Conservation (phyloP, 305 asterid species). For the Fraxinus albicans region DNA sequence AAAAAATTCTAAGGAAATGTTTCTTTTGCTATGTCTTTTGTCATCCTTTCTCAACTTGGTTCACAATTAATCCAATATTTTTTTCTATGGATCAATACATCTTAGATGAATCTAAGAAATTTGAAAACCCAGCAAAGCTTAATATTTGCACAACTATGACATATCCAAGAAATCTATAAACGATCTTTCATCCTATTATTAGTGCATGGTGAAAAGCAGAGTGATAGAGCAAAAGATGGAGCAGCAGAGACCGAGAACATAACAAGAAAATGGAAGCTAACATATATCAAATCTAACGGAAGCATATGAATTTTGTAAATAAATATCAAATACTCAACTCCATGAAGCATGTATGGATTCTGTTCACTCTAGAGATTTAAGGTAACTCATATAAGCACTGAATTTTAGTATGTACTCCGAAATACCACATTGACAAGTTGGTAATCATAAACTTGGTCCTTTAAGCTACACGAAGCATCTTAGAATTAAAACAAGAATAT, state of each 20-base stretch:
- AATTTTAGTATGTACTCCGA: not conserved
- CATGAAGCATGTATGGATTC: not conserved
- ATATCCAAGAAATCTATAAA: not conserved
- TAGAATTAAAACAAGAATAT: not conserved
- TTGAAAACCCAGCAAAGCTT: not conserved
- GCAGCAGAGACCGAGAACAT: not conserved
- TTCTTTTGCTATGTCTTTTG: not conserved
- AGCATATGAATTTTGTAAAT: not conserved
- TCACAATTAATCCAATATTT: not conserved
- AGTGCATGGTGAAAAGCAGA: not conserved
- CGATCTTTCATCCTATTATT: not conserved
- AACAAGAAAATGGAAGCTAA: not conserved
- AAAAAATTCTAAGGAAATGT: not conserved
- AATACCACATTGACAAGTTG: not conserved
- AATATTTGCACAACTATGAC: not conserved
- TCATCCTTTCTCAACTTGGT: not conserved
- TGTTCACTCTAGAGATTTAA: not conserved
- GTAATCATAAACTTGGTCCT: not conserved
- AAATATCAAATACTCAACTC: not conserved
- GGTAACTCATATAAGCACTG: not conserved
- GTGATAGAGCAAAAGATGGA: not conserved
- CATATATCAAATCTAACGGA: not conserved
- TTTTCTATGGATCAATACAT: not conserved
- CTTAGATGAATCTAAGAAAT: not conserved
- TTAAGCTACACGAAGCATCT: not conserved